Conservation (phyloP, 352 stramenopile genomes). For the Pythium monospermum region DNA sequence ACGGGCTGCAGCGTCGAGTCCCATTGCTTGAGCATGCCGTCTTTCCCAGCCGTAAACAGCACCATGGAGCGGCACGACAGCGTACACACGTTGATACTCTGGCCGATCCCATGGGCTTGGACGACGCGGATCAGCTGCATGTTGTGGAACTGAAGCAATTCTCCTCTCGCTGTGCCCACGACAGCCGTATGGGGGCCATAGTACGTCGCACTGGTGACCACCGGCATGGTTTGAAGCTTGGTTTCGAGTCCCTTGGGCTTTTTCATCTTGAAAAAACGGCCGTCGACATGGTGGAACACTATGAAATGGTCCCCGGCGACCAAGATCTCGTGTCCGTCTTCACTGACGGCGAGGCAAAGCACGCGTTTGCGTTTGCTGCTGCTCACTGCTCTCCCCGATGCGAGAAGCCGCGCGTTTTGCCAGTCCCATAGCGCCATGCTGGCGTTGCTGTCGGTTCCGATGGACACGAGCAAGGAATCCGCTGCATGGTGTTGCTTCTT, state of each 20-base stretch:
- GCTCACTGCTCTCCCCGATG: conserved; percentile 52
- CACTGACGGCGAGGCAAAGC: conserved; percentile 55
- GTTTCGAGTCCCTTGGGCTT: conserved; percentile 38
- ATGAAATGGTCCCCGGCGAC: conserved; percentile 60
- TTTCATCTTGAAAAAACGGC: conserved; percentile 64
- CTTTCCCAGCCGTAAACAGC: conserved; percentile 72
- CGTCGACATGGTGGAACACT: conserved; percentile 50
- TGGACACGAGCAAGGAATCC: conserved; percentile 49
- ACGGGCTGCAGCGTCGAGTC: conserved; percentile 70
- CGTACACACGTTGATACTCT: conserved; percentile 52
- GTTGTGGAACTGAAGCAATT: conserved; percentile 69
- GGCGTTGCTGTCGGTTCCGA: conserved; percentile 50
- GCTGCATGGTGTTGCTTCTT: conserved; percentile 63
- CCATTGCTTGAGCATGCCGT: conserved; percentile 77
- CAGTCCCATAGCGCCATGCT: conserved; percentile 84
- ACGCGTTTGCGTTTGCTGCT: conserved; percentile 32
- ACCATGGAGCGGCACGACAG: conserved; percentile 67
- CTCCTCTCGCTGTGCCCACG: conserved; percentile 53
- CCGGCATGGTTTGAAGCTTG: conserved; percentile 39
- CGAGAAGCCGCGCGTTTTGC: conserved; percentile 51
- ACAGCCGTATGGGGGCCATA: conserved; percentile 50
- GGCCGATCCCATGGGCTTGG: conserved; percentile 47
- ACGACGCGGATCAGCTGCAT: conserved; percentile 46
- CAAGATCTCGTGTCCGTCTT: conserved; percentile 66
- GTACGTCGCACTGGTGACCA: conserved; percentile 49